phyloP scores from a whole-genome alignment of 805 yeast genomes.

The Saccharomycopsis sp. region DNA sequence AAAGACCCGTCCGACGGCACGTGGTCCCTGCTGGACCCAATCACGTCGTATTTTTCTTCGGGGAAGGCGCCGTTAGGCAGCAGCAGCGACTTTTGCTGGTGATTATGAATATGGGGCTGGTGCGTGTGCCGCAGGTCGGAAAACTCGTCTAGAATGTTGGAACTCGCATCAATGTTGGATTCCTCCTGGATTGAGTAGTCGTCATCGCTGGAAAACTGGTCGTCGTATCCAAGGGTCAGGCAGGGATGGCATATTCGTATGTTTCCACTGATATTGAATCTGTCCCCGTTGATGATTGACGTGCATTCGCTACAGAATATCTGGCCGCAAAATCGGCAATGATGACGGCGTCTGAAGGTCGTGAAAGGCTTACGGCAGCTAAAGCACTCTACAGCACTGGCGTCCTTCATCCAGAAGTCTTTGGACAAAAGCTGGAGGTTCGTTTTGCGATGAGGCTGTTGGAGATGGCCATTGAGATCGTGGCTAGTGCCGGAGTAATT shows the following conservation, averaged over 20 bases:
- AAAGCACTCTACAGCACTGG: conserved; percentile 82
- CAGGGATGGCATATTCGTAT: conserved; percentile 77
- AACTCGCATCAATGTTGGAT: conserved; percentile 9
- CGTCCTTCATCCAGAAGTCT: conserved; percentile 96
- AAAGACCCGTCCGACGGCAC: neutral
- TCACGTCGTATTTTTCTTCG: conserved; percentile 2
- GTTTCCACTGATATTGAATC: conserved; percentile 57
- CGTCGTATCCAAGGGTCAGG: conserved; percentile 59
- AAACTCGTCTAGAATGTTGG: neutral
- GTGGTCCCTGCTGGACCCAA: neutral
- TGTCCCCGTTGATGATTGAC: conserved; percentile 56
- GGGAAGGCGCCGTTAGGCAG: neutral
- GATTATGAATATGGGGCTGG: too few species aligned
- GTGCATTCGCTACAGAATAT: conserved; percentile 87
- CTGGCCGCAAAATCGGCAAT: conserved; percentile 93
- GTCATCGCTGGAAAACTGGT: conserved; percentile 44
- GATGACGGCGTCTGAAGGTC: conserved; percentile 87
- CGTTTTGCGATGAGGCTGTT: conserved; percentile 1
- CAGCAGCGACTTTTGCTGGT: neutral
- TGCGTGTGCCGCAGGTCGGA: neutral
- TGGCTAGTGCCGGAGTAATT: conserved; percentile 2
- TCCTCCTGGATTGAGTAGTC: conserved; percentile 24
- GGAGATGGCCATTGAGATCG: neutral
- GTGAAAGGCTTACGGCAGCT: conserved; percentile 74
- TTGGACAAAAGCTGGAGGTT: conserved; percentile 29